Evolutionary conservation across 1,284 basidiomycete species (phyloP).

Genomic region (Rhodotorula mucilaginosa): DNA sequence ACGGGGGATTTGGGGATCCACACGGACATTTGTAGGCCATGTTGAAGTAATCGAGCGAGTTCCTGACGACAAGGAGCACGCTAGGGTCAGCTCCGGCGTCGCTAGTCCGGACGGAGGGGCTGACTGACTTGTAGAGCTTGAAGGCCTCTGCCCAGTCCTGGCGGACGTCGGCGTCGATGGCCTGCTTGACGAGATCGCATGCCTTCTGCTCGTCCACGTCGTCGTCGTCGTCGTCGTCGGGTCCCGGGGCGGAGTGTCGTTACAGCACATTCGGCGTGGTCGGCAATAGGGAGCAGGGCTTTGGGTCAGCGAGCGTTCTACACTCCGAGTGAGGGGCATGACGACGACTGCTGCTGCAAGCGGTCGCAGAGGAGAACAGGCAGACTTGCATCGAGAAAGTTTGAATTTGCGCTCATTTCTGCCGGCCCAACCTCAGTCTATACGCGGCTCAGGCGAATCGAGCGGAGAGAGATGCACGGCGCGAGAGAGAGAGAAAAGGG

Average conservation of each 20-base stretch:
- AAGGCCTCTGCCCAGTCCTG: constrained; percentile 93
- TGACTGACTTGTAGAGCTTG: constrained; percentile 59
- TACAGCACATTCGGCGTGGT: background rate
- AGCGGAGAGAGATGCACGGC: too few relatives aligned
- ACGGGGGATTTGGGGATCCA: too few relatives aligned
- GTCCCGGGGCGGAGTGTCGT: background rate
- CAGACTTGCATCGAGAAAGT: constrained; percentile 54
- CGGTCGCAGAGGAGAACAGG: too few relatives aligned
- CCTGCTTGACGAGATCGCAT: constrained; percentile 85
- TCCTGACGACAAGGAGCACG: constrained; percentile 58
- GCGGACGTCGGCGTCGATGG: constrained; percentile 92
- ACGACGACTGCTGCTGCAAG: background rate
- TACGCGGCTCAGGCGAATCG: background rate
- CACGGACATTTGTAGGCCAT: constrained; percentile 68
- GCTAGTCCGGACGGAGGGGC: background rate
- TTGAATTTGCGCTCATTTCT: constrained; percentile 45
- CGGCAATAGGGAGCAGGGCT: background rate
- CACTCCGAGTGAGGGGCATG: constrained; percentile 2
- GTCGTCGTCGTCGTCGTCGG: background rate
- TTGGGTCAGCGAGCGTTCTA: background rate
- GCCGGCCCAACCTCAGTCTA: background rate
- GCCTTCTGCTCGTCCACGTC: constrained; percentile 64
- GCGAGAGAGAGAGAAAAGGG: too few relatives aligned
- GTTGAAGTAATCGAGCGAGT: constrained; percentile 97
- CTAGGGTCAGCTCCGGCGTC: background rate